Conservation (phyloP, 306 rosid genomes). For the Canavalia ensiformis region DNA sequence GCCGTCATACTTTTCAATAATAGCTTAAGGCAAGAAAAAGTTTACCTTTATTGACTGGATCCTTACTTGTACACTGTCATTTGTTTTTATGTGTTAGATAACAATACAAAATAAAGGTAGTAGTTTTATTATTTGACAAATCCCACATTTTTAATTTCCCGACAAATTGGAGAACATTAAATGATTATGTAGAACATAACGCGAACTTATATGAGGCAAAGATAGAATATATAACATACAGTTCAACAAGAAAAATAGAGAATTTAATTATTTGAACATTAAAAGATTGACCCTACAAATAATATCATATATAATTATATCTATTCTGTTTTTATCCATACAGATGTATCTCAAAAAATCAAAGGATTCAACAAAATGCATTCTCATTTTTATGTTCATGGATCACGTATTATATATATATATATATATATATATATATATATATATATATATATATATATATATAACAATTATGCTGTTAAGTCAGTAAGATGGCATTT, state of each 20-base stretch:
- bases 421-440: not conserved
- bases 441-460: too few relatives aligned
- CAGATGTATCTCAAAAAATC: too few relatives aligned
- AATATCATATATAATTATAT: too few relatives aligned
- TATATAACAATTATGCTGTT: not conserved
- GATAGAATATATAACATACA: not conserved
- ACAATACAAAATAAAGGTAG: not conserved
- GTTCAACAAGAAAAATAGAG: not conserved
- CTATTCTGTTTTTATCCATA: too few relatives aligned
- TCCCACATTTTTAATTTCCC: slow-evolving; percentile 17
- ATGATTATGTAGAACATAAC: not conserved
- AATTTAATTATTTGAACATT: too few relatives aligned
- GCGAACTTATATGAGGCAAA: not conserved
- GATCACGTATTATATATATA: too few relatives aligned
- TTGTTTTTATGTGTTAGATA: slow-evolving; percentile 1
- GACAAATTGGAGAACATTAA: not conserved
- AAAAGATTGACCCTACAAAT: too few relatives aligned
- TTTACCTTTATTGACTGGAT: slow-evolving; percentile 45
- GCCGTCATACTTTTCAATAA: not conserved
- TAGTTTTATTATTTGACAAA: not conserved
- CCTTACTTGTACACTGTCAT: not conserved
- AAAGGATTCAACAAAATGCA: too few relatives aligned
- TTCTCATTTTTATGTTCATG: too few relatives aligned
- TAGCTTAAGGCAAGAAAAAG: slow-evolving; percentile 20
- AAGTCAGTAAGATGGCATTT: not conserved